Percentiles rank a stretch among this genome's conserved stretches.
Evolutionary conservation across 2,329 filamentous ascomycete genomes (phyloP).

Genomic region (Sphaerostilbella broomeana): DNA sequence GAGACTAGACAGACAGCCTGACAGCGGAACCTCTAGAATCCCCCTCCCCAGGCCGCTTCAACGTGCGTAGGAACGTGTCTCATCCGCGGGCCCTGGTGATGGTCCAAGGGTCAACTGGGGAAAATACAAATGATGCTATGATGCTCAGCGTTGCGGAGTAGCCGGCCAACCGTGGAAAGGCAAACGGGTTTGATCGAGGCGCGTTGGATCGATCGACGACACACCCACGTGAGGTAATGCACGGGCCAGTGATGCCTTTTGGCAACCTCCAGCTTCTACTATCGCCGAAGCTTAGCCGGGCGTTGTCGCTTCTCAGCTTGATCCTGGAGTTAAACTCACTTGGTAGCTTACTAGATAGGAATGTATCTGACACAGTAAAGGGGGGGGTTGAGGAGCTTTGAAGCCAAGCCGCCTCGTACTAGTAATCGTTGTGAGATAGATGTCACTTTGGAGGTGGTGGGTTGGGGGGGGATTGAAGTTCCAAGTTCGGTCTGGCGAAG

Average conservation of each 20-base stretch:
- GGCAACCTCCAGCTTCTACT: background rate
- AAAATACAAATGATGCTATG: background rate
- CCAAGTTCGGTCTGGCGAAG: too few relatives aligned
- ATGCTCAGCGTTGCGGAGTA: background rate
- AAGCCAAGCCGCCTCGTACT: too few relatives aligned
- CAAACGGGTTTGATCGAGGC: slow-evolving; percentile 9
- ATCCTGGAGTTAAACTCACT: too few relatives aligned
- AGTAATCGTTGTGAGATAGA: too few relatives aligned
- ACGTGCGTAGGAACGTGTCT: slow-evolving; percentile 13
- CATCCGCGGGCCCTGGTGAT: slow-evolving; percentile 15
- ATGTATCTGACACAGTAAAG: too few relatives aligned
- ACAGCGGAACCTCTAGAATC: slow-evolving; percentile 12
- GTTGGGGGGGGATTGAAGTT: too few relatives aligned
- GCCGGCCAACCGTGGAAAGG: slow-evolving; percentile 1
- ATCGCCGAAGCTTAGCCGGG: slow-evolving; percentile 12
- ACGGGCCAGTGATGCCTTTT: slow-evolving; percentile 16
- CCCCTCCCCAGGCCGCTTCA: slow-evolving; percentile 22
- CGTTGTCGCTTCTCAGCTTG: too few relatives aligned
- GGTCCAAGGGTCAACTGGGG: slow-evolving; percentile 2
- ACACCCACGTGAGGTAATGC: slow-evolving; percentile 21
- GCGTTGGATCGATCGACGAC: slow-evolving; percentile 9
- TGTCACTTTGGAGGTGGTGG: too few relatives aligned
- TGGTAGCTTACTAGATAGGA: too few relatives aligned
- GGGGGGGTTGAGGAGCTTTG: too few relatives aligned
- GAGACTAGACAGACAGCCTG: slow-evolving; percentile 9